phyloP scores from a whole-genome alignment of 805 yeast species.

The Spathaspora arborariae region DNA sequence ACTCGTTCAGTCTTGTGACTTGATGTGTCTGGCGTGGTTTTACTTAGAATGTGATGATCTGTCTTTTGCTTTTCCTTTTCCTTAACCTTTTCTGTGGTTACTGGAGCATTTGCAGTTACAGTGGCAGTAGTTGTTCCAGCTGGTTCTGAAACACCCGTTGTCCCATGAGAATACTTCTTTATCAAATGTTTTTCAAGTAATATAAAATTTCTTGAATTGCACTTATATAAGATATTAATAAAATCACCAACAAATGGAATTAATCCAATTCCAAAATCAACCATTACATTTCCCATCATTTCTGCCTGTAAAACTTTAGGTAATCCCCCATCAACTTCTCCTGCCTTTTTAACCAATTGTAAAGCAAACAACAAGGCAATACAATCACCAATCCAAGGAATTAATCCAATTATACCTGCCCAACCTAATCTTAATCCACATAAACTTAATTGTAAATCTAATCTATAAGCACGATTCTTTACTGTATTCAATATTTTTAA shows the following conservation, averaged over 20 bases:
- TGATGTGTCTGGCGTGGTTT: neutral
- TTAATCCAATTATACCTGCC: constrained; percentile 39
- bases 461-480: constrained; percentile 33
- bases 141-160: neutral
- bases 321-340: constrained; percentile 34
- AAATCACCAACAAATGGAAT: constrained; percentile 78
- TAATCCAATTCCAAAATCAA: constrained; percentile 39
- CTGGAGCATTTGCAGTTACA: neutral
- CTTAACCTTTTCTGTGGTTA: neutral
- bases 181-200: constrained; percentile 38
- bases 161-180: constrained; percentile 20
- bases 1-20: neutral
- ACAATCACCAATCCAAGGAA: constrained; percentile 41
- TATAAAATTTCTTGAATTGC: constrained; percentile 71
- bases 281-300: constrained; percentile 37
- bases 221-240: constrained; percentile 66
- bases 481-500: constrained; percentile 31
- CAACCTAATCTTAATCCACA: constrained; percentile 41
- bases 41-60: no score
- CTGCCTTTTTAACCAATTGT: constrained; percentile 28
- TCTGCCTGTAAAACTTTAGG: constrained; percentile 25
- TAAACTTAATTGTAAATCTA: constrained; percentile 36
- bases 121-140: neutral
- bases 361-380: constrained; percentile 28
- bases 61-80: no score